Percentiles rank a stretch among this genome's conserved stretches.
phyloP scores from a whole-genome alignment of 2,329 filamentous ascomycete genomes.

The Paraconiothyrium sp. region DNA sequence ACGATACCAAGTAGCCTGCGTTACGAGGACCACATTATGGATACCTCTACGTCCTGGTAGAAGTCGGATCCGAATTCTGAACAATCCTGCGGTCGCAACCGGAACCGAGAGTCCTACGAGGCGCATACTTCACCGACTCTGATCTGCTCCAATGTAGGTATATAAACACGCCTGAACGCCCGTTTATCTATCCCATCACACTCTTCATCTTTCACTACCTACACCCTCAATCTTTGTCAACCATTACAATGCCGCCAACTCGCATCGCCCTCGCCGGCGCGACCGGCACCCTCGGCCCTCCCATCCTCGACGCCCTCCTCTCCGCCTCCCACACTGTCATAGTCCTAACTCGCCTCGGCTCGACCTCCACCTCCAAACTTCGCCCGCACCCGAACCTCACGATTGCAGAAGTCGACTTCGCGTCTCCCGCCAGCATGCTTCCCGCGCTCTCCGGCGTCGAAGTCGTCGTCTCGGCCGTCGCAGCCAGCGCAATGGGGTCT shows the following conservation, averaged over 20 bases:
- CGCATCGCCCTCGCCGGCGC: slow-evolving; percentile 27
- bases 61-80: too few species aligned
- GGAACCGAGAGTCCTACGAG: too few species aligned
- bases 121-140: too few species aligned
- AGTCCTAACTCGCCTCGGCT: slow-evolving; percentile 40
- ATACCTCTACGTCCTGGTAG: too few species aligned
- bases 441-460: slow-evolving; percentile 40
- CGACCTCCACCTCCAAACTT: slow-evolving; percentile 17
- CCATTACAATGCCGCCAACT: not conserved
- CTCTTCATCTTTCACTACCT: too few species aligned
- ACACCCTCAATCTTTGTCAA: not conserved
- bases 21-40: too few species aligned
- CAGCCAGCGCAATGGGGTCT: slow-evolving; percentile 26
- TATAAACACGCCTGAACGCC: too few species aligned
- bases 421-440: slow-evolving; percentile 23
- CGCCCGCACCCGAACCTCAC: slow-evolving; percentile 26
- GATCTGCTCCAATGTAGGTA: too few species aligned
- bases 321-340: slow-evolving; percentile 34
- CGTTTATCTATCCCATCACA: not conserved
- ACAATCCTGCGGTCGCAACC: too few species aligned
- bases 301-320: slow-evolving; percentile 42
- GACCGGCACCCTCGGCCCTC: slow-evolving; percentile 40
- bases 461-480: slow-evolving; percentile 41
- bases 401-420: slow-evolving; percentile 35
- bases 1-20: too few species aligned